A percentile compares a stretch with the other conserved stretches of the same genome.
phyloP scores from a whole-genome alignment of 208 protist species.

The Trichomonas gallinae region DNA sequence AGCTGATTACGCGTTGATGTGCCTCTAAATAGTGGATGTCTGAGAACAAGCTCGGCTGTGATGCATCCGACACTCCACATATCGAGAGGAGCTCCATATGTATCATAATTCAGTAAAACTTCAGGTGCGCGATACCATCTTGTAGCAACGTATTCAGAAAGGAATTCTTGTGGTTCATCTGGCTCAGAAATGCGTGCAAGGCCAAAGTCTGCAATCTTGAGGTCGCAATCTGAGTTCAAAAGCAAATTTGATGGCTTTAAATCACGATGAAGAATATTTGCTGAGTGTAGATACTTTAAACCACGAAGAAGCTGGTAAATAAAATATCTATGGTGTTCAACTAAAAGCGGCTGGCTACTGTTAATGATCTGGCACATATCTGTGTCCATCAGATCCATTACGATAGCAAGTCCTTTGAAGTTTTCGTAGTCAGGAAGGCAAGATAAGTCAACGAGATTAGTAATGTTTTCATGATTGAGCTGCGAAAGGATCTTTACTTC shows the following conservation, averaged over 20 bases:
- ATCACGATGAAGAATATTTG: constrained; percentile 77
- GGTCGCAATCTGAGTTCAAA: constrained; percentile 80
- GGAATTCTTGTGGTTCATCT: background rate
- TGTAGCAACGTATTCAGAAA: constrained; percentile 48
- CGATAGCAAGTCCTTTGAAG: constrained; percentile 72
- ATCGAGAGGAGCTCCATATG: constrained; percentile 56
- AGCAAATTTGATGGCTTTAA: constrained; percentile 80
- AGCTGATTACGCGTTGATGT: constrained; percentile 23
- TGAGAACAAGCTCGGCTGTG: constrained; percentile 47
- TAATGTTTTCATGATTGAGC: constrained; percentile 26
- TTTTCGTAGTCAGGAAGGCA: constrained; percentile 39
- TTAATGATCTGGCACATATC: constrained; percentile 77
- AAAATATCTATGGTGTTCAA: constrained; percentile 80
- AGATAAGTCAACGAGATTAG: constrained; percentile 17
- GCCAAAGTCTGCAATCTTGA: constrained; percentile 73
- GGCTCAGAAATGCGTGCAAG: constrained; percentile 42
- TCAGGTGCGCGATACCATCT: constrained; percentile 56
- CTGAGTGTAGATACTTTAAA: constrained; percentile 72
- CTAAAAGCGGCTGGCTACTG: constrained; percentile 64
- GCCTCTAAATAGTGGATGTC: constrained; percentile 31
- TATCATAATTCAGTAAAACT: constrained; percentile 47
- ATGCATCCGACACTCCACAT: constrained; percentile 53
- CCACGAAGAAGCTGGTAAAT: constrained; percentile 77
- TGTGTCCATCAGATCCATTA: constrained; percentile 84
- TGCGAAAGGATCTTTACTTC: constrained; percentile 27